Base-by-base conservation (phyloP, 768 basidiomycete species). In the Polyporus arcularius region DNA sequence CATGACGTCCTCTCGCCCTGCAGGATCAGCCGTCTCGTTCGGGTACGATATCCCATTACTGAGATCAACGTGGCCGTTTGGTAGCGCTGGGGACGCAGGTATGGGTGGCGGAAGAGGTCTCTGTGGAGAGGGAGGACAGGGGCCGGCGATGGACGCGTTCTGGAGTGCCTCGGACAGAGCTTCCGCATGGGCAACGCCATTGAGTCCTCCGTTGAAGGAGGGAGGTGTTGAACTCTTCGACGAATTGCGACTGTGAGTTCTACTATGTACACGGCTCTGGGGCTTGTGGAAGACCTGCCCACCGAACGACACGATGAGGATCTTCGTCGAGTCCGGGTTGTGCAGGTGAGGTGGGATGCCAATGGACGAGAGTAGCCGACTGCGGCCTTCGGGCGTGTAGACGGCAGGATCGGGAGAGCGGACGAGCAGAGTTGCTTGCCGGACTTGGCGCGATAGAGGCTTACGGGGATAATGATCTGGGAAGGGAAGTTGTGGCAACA, bases 281-380 rank as follows among this genome's bases (percentile, higher is more conserved):
- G 86, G 86, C 53, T 78, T 79, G 56, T 81, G 82, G 71, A 92
- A 87, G 8, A 86, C 75, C 66, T 93, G 90, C 0, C 90, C 90
- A 15, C 90, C 90, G 67, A 93, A 93, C 1, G 90, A 92, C 7
- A 93, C 88, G 30, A 92, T 75, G 30, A 92, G 79, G 43, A 93
- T 82, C 67, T 84, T 88, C 3, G 82, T 85, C 21, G 64, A 72
- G 4, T 64, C 60, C 0, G 78, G 72, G 58, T 85, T 78, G 39
- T 86, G 83, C 6, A 79, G 70, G 16, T 81, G 65, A 11, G 56
- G 52, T 0, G 89, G 88, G 0, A 93, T 73, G 21, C 88, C 89
- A 45, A 90, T 78, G 1, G 80, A 79, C 2, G 70, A 62, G 4
- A 92, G 79, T n/a, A 92, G 71, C 6, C 68, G 69, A 11, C 77